Base-by-base conservation (phyloP, 1,139 yeast genomes). In the Candida freyschussii region DNA sequence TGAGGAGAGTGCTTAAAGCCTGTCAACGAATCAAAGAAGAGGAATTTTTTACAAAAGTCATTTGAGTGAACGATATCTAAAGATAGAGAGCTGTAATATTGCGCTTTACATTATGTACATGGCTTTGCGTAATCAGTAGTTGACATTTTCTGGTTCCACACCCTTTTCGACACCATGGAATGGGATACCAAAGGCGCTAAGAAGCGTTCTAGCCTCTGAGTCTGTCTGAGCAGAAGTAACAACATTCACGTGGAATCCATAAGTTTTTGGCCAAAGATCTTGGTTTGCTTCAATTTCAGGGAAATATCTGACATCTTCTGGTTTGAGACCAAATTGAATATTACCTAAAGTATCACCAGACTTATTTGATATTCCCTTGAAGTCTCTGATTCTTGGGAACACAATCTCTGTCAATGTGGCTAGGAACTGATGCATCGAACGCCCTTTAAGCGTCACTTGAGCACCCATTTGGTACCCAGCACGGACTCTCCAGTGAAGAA, bases 401-500 rank as follows among this genome's bases (percentile, higher is more conserved):
- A 93, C 98, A 48, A 93, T 67, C 60, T 93, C 98, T 2, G 94
- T 76, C 51, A 93, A 65, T 1, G 98, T 91, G 15, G 82, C 63
- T 40, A 93, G 57, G 54, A 93, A 91, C 61, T 87, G 96, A 36
- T 78, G 64, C 81, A 89, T 84, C 37, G 85, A 85, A 44, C 81
- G 72, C 29, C 96, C 98, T 22, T 68, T 67, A 39, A 93, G 64
- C 40, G 74, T 76, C 14, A 80, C 81, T 56, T 84, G 84, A 40
- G 95, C 95, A 34, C 98, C 99, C 75, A 94, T 84, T 30, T 83
- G 80, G 66, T 78, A 81, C 27, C 96, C 96, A 32, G 78, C 78
- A 59, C 97, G 77, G 36, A 87, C 71, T 49, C 79, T 79, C 96
- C 96, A 89, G 26, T 77, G 74, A 34, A 91, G 82, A 29, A 86